Evolutionary conservation across 2,329 filamentous ascomycete species (phyloP), one percentile per base, ranked within the genome.

Genomic region (Arthrobotrys entomopaga): DNA sequence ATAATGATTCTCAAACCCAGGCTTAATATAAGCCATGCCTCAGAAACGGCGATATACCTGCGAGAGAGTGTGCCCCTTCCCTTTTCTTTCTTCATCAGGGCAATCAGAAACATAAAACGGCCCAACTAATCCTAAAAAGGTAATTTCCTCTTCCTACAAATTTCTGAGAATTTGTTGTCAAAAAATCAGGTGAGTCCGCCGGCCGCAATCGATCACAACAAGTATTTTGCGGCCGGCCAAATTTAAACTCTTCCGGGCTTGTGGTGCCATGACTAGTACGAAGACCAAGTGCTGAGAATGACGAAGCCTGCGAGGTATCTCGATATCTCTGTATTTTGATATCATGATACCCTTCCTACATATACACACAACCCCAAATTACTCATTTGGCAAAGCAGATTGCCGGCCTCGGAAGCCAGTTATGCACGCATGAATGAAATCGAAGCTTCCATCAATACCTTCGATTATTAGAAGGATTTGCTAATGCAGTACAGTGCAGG

Each of bases 31-130:
- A n/a, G n/a, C 19, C 19, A 13, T 19, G n/a, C 10, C 38, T 46
- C 26, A 40, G 53, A 53, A 59, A 66, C 64, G 54, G 54, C 54
- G 64, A 67, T 56, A 48, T 58, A 22, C 58, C 13, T 60, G 38
- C 40, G 57, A 56, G 34, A 19, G 11, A 40, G 34, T n/a, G n/a
- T 56, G 56, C 48, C 38, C 46, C 38, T 53, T 20, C 10, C 29
- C 40, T 46, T 19, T 59, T 61, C 65, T 49, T 34, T 34, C 60
- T 69, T 29, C 48, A 46, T 46, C 53, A 16, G 60, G 40, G 56
- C 65, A 16, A 67, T 67, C 38, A 67, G 46, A 67, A 67, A 67
- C 64, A 67, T 67, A 60, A 59, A 67, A 67, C 64, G 64, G 64
- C 26, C 24, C 16, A 19, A 11, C 64, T 67, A 67, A 48, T 19